Evolutionary conservation across 306 rosid genomes (phyloP).

Genomic region (Urtica urens): DNA sequence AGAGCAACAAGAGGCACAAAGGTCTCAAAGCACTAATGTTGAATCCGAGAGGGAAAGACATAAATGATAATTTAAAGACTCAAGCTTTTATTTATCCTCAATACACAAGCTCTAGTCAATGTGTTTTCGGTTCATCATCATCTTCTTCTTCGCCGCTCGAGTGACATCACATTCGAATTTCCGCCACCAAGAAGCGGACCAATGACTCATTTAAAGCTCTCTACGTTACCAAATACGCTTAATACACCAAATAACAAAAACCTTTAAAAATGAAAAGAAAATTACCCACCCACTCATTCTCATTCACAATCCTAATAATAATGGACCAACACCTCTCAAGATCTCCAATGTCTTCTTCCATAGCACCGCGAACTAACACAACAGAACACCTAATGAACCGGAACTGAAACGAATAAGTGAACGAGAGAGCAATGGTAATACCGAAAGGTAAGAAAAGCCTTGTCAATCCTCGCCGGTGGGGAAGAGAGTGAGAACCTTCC

Average conservation of each 20-base stretch:
- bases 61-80: slow-evolving; percentile 8
- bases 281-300: slow-evolving; percentile 4
- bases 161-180: slow-evolving; percentile 35
- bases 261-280: slow-evolving; percentile 10
- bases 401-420: slow-evolving; percentile 22
- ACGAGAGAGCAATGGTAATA: slow-evolving; percentile 11
- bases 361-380: slow-evolving; percentile 18
- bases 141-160: slow-evolving; percentile 21
- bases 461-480: slow-evolving; percentile 86
- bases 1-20: slow-evolving; percentile 13
- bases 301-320: slow-evolving; percentile 6
- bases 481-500: slow-evolving; percentile 82
- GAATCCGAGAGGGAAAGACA: slow-evolving; percentile 12
- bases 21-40: slow-evolving; percentile 16
- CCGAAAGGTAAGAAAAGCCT: background rate
- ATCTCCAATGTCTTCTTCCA: slow-evolving; percentile 18
- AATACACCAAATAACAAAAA: slow-evolving; percentile 24
- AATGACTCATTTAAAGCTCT: slow-evolving; percentile 15
- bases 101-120: slow-evolving; percentile 31
- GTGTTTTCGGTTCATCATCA: slow-evolving; percentile 24
- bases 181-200: slow-evolving; percentile 36
- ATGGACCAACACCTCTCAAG: slow-evolving; percentile 4
- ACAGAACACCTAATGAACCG: slow-evolving; percentile 18
- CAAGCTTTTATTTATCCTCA: slow-evolving; percentile 27
- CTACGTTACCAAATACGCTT: slow-evolving; percentile 22